Evolutionary conservation across 2,329 filamentous ascomycete genomes (phyloP), one percentile per base, ranked within the genome.

Genomic region (Cryoendolithus antarcticus): DNA sequence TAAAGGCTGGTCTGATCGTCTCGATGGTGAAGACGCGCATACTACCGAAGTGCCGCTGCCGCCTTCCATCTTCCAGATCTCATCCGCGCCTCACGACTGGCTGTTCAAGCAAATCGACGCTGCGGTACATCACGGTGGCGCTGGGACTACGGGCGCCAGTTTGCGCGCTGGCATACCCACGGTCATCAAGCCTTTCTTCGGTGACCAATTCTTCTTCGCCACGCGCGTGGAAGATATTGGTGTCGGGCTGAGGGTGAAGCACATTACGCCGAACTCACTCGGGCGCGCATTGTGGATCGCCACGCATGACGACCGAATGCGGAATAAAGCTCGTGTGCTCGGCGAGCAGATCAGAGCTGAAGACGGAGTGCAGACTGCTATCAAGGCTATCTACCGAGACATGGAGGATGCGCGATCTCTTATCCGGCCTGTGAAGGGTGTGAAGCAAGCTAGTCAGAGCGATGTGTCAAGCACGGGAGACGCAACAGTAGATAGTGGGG

Each of bases 131-230:
- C 91, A 98, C 55, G 91, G 91, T 35, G 91, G 91, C 4, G 85
- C 86, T 4, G 91, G 91, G 2, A 98, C 91, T 0, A 98, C 91
- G 0, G 91, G 91, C 2, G 91, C 91, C 1, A 93, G 86, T 59
- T 67, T 98, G 35, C 74, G 91, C 38, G 88, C 88, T 1, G 91
- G 91, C 2, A 76, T 94, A 4, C 91, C 91, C 0, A 96, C 91
- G 0, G 88, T 98, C 47, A 82, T 96, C 56, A 84, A 89, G 44
- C 91, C 91, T 0, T 98, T 96, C 67, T 98, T 98, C 56, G 91
- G 91, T 4, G 91, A 98, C 53, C 91, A 98, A 57, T 95, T 82
- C 69, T 98, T 98, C 68, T 96, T 93, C 52, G 91, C 86, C 5
- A 75, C 72, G 24, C 74, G 91, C 3, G 82, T 96, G 1, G 86